Base-by-base conservation (phyloP, 495 filamentous ascomycete species). In the Hypomontagnella monticulosa region DNA sequence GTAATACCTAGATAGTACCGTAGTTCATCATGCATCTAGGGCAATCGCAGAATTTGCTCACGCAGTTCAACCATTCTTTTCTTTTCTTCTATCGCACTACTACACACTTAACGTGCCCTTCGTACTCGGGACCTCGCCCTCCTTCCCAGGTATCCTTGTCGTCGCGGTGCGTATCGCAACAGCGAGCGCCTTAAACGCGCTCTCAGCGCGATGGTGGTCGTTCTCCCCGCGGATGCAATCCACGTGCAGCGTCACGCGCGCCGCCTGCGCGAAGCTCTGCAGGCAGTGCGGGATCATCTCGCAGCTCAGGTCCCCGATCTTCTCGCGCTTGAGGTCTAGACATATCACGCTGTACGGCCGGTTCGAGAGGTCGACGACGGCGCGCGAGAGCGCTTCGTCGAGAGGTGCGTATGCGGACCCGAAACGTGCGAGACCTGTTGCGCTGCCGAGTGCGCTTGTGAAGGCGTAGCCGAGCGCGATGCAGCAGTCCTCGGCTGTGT, bases 281-380 rank as follows among this genome's bases (percentile, higher is more conserved):
- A 99, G 75, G 44, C 94, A 94, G 80, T 99, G 95, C 50, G 95
- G 93, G 52, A 99, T 87, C 95, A 98, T 99, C 85, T 99, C 94
- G 48, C 86, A 90, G 82, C 90, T 93, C 70, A 98, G 76, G 67
- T 93, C 91, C 27, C 95, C 95, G 67, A 98, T 91, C 86, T 91
- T 95, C 83, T 97, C 94, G 37, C 94, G 85, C 78, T 82, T 84
- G 63, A 96, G 85, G 3, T 88, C 92, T 3, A 98, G 81, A 54
- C 95, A 82, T 23, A 95, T 85, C 0, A 97, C 90, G 60, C 85
- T 83, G 80, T 84, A 97, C 1, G 95, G 94, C 0, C 95, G 91
- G 74, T 92, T 93, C 30, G 92, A 96, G 8, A 99, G 86, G 74
- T 99, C 95, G 58, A 99, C 88, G 6, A 98, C 96, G 1, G 95